phyloP scores from a whole-genome alignment of 192 early-diverging fungal genomes.

The Entomortierella chlamydospora region DNA sequence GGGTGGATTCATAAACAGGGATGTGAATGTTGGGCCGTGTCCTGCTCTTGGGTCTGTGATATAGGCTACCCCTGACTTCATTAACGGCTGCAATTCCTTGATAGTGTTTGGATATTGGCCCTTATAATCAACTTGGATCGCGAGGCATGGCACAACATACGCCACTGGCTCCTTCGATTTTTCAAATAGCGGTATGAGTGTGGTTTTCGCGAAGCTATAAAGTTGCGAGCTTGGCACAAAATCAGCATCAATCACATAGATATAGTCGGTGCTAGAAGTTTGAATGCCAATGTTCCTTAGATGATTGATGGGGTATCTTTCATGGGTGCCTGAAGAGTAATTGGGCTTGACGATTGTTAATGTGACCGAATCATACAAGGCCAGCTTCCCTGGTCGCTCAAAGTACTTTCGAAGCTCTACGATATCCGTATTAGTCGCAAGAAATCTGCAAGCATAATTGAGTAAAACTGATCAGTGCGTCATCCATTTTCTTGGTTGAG shows the following conservation, averaged over 20 bases:
- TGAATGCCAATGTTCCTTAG: conserved; percentile 61
- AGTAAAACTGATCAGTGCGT: neutral
- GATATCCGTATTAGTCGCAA: conserved; percentile 57
- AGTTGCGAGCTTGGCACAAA: conserved; percentile 60
- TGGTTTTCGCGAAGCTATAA: conserved; percentile 32
- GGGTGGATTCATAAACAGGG: conserved; percentile 41
- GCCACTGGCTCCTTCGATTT: conserved; percentile 30
- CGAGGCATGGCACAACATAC: conserved; percentile 63
- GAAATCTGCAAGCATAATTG: conserved; percentile 41
- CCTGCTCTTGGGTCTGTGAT: conserved; percentile 65
- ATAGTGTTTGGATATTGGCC: conserved; percentile 46
- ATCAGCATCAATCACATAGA: conserved; percentile 67
- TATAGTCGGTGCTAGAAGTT: conserved; percentile 54
- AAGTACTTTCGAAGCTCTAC: conserved; percentile 54
- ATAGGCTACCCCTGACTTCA: conserved; percentile 55
- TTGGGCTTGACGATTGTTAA: conserved; percentile 61
- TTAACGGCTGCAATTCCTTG: conserved; percentile 54
- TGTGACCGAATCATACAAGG: conserved; percentile 28
- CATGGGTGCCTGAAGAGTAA: conserved; percentile 39
- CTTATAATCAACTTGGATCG: conserved; percentile 49
- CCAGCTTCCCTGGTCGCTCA: conserved; percentile 22
- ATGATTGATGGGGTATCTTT: conserved; percentile 65
- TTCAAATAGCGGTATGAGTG: conserved; percentile 27
- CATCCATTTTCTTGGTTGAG: too few relatives aligned
- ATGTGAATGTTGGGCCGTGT: conserved; percentile 62